Evolutionary conservation across 345 rosid genomes (phyloP), one percentile per base, ranked within the genome.

Genomic region (Linum lewisii): DNA sequence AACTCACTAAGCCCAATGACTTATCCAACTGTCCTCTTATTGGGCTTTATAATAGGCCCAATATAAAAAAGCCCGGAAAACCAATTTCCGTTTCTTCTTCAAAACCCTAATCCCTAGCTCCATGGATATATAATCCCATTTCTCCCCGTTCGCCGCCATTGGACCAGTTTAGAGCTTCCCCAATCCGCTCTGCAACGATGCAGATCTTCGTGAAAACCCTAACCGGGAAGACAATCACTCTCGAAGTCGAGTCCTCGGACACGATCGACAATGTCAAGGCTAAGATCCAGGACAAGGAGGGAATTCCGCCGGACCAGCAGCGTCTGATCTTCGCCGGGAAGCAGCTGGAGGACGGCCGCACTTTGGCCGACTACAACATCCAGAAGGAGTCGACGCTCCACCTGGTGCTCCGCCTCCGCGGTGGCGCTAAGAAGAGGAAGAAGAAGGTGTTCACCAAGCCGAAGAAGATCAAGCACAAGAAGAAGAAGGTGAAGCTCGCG

Each of bases 371-470:
- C 56, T 52, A 52, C 56, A 52, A 52, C 56, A 52, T 52, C 24
- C 56, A 52, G 56, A 52, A 52, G 56, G 56, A 52, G 56, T 52
- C 56, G 23, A 52, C 56, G 23, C 56, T 52, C 22, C 56, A 52
- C 56, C 56, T 52, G 56, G 56, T 52, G 1, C 56, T 52, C 56
- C 56, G 56, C 24, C 56, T 52, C 56, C 56, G 56, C 10, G 56
- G 56, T 19, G 56, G 56, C 56, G 56, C 56, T 24, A 52, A 52
- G 56, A 52, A 52, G 56, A 52, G 56, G 56, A 52, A 52, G 56
- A 52, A 52, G 56, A 52, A 52, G 56, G 20, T 21, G 23, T 52
- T 15, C 56, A 52, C 56, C 56, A 52, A 52, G 24, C 56, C 56
- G 23, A 52, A 52, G 56, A 52, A 52, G 56, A 52, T 52, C 24